Base-by-base conservation (phyloP, 2,329 filamentous ascomycete species). In the Beauveria medogensis region DNA sequence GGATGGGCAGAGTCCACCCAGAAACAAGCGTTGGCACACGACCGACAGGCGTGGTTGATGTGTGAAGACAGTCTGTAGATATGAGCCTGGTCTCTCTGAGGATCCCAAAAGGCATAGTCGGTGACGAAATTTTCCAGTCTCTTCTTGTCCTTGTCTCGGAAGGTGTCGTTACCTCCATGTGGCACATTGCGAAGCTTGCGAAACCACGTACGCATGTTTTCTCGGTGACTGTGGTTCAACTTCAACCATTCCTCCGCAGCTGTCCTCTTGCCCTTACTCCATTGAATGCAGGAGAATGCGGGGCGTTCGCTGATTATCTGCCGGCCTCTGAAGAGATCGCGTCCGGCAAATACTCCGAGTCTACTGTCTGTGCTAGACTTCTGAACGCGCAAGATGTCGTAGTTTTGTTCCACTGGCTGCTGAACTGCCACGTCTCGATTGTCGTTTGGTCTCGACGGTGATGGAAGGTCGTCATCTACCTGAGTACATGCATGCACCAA, bases 31-130 rank as follows among this genome's bases (percentile, higher is more conserved):
- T 73, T 69, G 52, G 69, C 71, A 52, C 70, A 72, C 3, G 24
- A 10, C 0, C 0, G 20, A 51, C 74, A 77, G 12, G 70, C 71
- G 61, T 74, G 70, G 57, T 74, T 75, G 63, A 75, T 69, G 14
- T 65, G 57, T 4, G 65, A 67, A 10, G 63, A 65, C 9, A 67
- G 51, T 3, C 14, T 7, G 51, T 64, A 71, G 18, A 72, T 28
- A 41, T 66, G 61, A 6, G 61, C 65, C 6, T n/a, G 44, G 10
- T 14, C 61, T 1, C 53, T 28, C 10, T 14, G 8, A 1, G 57
- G 44, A 12, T 69, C 64, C 46, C n/a, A 44, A 47, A 69, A 72
- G 28, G 43, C 67, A 47, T 73, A 70, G 12, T 71, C 63, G 6
- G 20, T 43, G 16, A 70, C 48, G 37, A 71, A 72, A 2, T 47